Conservation (phyloP, 176 grass and related monocot genomes). For the Phoenix dactylifera region DNA sequence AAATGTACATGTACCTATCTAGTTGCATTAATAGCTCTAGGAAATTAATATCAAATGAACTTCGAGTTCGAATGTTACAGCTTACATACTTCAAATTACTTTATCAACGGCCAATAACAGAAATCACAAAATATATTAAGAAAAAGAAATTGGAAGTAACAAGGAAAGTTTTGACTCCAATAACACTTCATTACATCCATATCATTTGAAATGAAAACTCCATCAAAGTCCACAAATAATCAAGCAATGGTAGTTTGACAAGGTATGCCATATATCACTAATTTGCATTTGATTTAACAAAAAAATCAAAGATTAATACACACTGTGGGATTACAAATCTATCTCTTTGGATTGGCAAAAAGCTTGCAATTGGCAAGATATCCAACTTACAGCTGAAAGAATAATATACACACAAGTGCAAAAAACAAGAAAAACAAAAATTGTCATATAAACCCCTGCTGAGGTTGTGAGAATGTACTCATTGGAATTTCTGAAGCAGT, state of each 20-base stretch:
- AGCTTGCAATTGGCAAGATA: constrained; percentile 39
- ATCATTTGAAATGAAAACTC: neutral
- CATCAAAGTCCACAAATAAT: too few species aligned
- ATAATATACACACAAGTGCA: constrained; percentile 47
- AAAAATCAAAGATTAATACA: constrained; percentile 52
- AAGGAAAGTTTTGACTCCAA: too few species aligned
- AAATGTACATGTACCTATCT: too few species aligned
- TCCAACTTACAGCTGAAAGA: constrained; percentile 54
- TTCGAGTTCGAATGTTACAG: too few species aligned
- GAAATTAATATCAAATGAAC: too few species aligned
- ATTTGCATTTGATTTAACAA: constrained; percentile 36
- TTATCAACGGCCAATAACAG: too few species aligned
- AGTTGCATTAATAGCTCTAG: too few species aligned
- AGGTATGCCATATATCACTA: too few species aligned
- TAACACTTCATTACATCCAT: neutral
- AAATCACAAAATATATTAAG: too few species aligned
- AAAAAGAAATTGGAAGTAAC: too few species aligned
- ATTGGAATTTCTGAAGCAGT: constrained; percentile 58
- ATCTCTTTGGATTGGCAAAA: constrained; percentile 67
- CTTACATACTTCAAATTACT: too few species aligned
- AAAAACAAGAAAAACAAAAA: constrained; percentile 37
- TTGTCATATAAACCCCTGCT: constrained; percentile 18
- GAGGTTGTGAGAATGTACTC: constrained; percentile 31
- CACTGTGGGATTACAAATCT: constrained; percentile 45
- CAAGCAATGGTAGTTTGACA: too few species aligned